These are phyloP conservation scores for Dryas octopetala DNA, from an alignment of 306 rosid species.

Conservation along the genomic window DNA sequence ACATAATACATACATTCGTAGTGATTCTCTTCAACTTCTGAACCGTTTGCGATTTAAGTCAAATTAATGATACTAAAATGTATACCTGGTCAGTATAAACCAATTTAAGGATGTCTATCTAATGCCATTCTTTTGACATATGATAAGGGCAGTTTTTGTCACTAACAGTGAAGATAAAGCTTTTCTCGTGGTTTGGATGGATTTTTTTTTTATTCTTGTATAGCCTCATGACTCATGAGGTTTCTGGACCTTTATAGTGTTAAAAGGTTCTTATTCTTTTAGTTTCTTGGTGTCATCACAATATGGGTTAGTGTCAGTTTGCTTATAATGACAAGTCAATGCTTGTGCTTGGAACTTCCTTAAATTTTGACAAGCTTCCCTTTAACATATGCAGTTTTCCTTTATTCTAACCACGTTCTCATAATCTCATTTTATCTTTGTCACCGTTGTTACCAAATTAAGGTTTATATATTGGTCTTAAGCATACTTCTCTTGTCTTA, in stretches of 20 bases:
- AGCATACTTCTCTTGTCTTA: background rate
- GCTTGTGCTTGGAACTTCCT: background rate
- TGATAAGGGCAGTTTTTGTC: too few species aligned
- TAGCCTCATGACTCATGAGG: background rate
- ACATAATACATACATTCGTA: background rate
- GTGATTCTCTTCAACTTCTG: background rate
- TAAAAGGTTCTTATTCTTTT: background rate
- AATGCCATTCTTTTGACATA: too few species aligned
- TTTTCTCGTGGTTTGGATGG: background rate
- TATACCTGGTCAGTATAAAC: too few species aligned
- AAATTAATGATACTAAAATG: background rate
- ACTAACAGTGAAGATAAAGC: too few species aligned
- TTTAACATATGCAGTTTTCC: background rate
- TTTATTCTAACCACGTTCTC: background rate
- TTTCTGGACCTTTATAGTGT: constrained; percentile 1
- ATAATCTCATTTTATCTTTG: background rate
- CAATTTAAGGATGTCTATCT: too few species aligned
- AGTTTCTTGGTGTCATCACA: constrained; percentile 2
- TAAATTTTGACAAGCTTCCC: background rate
- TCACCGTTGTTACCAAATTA: background rate
- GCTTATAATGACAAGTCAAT: background rate
- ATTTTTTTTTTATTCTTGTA: too few species aligned
- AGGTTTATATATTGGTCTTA: background rate
- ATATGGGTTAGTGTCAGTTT: background rate
- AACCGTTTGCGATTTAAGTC: background rate